These are phyloP conservation scores for Sporothrix pallida DNA, from an alignment of 2,329 filamentous ascomycete genomes.

Conservation along the genomic window DNA sequence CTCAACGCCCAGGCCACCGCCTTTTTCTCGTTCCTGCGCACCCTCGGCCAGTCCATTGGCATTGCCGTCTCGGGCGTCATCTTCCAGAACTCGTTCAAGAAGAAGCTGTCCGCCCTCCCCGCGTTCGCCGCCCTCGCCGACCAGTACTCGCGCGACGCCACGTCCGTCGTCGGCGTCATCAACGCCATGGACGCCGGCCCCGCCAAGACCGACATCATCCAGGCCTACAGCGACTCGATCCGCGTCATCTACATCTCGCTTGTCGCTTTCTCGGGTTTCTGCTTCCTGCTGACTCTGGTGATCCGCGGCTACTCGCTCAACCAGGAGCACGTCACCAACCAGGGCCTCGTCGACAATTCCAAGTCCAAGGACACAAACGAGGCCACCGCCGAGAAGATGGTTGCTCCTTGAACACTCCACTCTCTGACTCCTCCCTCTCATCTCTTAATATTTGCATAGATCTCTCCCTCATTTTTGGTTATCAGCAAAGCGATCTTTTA, in stretches of 20 bases:
- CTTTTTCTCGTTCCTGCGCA: slow-evolving; percentile 51
- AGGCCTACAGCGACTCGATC: slow-evolving; percentile 59
- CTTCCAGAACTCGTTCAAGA: slow-evolving; percentile 47
- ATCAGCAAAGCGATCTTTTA: not conserved
- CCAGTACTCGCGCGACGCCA: slow-evolving; percentile 61
- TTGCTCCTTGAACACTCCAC: slow-evolving; percentile 20
- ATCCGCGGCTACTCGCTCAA: slow-evolving; percentile 58
- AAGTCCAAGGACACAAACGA: slow-evolving; percentile 9
- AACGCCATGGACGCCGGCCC: slow-evolving; percentile 51
- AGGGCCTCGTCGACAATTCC: slow-evolving; percentile 50
- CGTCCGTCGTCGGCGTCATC: slow-evolving; percentile 60
- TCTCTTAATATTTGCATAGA: slow-evolving; percentile 13
- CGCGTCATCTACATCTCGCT: slow-evolving; percentile 61
- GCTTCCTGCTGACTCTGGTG: slow-evolving; percentile 57
- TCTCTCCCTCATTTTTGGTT: not conserved
- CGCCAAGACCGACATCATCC: slow-evolving; percentile 47
- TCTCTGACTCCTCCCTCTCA: not conserved
- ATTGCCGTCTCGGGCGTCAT: slow-evolving; percentile 50
- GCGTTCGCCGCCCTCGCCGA: slow-evolving; percentile 41
- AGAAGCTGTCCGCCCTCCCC: slow-evolving; percentile 34
- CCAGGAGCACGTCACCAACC: slow-evolving; percentile 54
- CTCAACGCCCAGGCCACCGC: slow-evolving; percentile 49
- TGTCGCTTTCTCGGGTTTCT: slow-evolving; percentile 56
- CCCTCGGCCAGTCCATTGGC: slow-evolving; percentile 51
- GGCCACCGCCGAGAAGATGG: slow-evolving; percentile 23